Conservation (phyloP, 345 rosid genomes). For the Brassica juncea region DNA sequence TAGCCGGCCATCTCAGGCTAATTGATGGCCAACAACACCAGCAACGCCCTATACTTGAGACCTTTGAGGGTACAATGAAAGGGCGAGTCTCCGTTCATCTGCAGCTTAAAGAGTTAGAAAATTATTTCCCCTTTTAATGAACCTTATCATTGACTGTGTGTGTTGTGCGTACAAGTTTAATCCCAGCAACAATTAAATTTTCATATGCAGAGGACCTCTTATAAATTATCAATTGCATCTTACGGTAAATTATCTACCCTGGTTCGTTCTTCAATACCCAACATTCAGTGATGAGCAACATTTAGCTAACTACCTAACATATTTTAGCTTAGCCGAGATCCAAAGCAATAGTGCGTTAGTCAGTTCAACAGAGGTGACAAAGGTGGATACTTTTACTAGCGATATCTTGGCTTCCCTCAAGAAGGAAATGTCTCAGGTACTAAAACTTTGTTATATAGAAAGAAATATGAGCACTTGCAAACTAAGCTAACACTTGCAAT, state of each 20-base stretch:
- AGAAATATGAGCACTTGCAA: too few species aligned
- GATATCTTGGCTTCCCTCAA: not conserved
- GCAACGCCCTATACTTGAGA: too few species aligned
- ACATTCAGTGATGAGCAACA: not conserved
- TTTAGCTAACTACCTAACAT: not conserved
- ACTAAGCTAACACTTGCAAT: too few species aligned
- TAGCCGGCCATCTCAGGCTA: not conserved
- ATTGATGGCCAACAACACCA: too few species aligned
- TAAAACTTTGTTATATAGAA: too few species aligned
- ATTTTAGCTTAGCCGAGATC: not conserved
- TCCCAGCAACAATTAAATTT: not conserved
- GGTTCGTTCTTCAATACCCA: too few species aligned
- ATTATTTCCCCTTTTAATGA: not conserved
- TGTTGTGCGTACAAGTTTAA: not conserved
- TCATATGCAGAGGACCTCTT: not conserved
- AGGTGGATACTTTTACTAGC: not conserved
- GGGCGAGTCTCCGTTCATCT: not conserved
- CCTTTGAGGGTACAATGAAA: not conserved
- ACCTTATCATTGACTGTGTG: not conserved
- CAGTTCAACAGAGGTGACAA: not conserved
- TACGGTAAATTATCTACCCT: too few species aligned
- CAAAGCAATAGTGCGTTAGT: not conserved
- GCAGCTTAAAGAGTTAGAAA: not conserved
- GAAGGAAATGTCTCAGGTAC: too few species aligned
- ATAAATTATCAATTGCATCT: not conserved